Percentiles rank a stretch among this genome's conserved stretches.
phyloP scores from a whole-genome alignment of 148 eudicot genomes.

The Euryodendron excelsum region DNA sequence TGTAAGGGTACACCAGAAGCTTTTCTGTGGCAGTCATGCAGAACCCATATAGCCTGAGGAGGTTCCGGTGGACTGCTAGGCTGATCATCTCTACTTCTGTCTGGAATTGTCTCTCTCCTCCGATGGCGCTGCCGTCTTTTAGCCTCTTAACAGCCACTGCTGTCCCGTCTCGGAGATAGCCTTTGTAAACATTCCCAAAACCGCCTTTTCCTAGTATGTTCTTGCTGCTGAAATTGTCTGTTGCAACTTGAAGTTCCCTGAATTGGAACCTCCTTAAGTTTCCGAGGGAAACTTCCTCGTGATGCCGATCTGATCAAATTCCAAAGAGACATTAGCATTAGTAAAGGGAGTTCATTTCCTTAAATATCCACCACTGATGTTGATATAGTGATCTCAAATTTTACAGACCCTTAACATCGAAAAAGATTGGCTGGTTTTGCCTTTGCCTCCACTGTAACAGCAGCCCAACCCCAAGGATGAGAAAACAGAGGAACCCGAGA shows the following conservation, averaged over 20 bases:
- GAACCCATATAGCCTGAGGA: conserved; percentile 59
- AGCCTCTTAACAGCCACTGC: conserved; percentile 57
- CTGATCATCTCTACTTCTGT: conserved; percentile 81
- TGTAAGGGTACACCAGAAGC: conserved; percentile 64
- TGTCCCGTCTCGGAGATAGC: conserved; percentile 45
- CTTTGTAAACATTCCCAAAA: conserved; percentile 55
- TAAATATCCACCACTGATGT: not conserved
- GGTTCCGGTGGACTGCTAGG: conserved; percentile 67
- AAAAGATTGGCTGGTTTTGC: conserved; percentile 50
- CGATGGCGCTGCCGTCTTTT: conserved; percentile 41
- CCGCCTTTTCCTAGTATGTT: conserved; percentile 58
- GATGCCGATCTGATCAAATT: conserved; percentile 44
- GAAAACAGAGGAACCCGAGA: conserved; percentile 55
- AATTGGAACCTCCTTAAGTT: conserved; percentile 49
- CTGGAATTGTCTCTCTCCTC: conserved; percentile 59
- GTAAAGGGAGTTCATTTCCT: not conserved
- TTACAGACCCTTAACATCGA: conserved; percentile 50
- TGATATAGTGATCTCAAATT: not conserved
- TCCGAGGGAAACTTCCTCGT: conserved; percentile 49
- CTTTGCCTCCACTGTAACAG: conserved; percentile 56
- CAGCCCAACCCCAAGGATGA: conserved; percentile 48
- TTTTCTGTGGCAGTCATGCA: conserved; percentile 55
- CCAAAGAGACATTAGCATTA: not conserved
- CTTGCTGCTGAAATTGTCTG: conserved; percentile 57
- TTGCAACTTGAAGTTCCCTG: conserved; percentile 50